A percentile compares a stretch with the other conserved stretches of the same genome.
These are phyloP conservation scores for Calamus simplicifolius DNA, from an alignment of 176 grass and related monocot genomes.

Conservation along the genomic window DNA sequence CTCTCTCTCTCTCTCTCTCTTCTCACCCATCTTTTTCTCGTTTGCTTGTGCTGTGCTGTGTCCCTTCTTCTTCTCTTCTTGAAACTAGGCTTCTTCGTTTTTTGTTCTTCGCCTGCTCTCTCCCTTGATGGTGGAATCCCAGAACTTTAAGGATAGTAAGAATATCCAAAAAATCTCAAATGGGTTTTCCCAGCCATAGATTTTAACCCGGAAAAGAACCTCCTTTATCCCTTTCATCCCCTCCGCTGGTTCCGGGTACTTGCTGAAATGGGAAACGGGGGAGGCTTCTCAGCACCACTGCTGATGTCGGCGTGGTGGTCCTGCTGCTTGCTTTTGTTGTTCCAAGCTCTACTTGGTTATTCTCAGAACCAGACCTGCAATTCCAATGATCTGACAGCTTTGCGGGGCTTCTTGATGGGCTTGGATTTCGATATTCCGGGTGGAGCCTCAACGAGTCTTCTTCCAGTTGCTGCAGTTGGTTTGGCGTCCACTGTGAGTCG, in stretches of 20 bases:
- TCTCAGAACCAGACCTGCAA: conserved; percentile 46
- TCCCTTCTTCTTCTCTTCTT: too few relatives aligned
- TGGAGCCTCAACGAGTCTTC: conserved; percentile 33
- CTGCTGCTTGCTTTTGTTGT: conserved; percentile 10
- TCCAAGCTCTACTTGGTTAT: conserved; percentile 19
- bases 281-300: not conserved
- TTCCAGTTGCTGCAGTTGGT: conserved; percentile 60
- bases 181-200: conserved; percentile 17
- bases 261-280: conserved; percentile 44
- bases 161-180: conserved; percentile 2
- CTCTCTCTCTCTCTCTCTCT: too few relatives aligned
- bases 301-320: not conserved
- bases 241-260: not conserved
- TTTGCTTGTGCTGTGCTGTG: conserved; percentile 6
- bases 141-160: too few relatives aligned
- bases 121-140: too few relatives aligned
- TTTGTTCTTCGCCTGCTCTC: too few relatives aligned
- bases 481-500: conserved; percentile 44
- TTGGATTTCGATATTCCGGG: conserved; percentile 31
- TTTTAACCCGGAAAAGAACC: conserved; percentile 17
- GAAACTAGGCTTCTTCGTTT: too few relatives aligned
- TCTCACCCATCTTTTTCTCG: conserved; percentile 2
- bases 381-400: conserved; percentile 37
- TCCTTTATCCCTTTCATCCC: conserved; percentile 16
- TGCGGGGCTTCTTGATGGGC: conserved; percentile 34